phyloP scores from a whole-genome alignment of 129 eudicot species.

The Sambucus nigra region DNA sequence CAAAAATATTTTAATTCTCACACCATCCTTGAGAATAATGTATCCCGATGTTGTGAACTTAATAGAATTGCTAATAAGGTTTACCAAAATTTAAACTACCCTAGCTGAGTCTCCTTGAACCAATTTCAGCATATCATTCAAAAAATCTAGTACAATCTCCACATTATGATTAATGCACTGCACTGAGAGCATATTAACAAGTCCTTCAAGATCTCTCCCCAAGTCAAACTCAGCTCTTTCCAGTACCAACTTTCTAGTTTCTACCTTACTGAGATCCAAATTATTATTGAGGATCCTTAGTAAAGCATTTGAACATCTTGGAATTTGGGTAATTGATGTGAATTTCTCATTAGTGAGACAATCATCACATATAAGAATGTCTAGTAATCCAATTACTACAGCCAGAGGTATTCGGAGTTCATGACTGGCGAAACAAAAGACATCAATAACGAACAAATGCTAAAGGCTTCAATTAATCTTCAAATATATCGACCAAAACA shows the following conservation, averaged over 20 bases:
- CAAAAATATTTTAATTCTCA: conserved; percentile 30
- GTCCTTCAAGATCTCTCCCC: conserved; percentile 96
- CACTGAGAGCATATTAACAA: conserved; percentile 88
- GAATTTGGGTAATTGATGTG: conserved; percentile 74
- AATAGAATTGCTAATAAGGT: conserved; percentile 91
- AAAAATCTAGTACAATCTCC: conserved; percentile 82
- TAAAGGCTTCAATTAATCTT: no score
- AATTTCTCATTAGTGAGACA: conserved; percentile 68
- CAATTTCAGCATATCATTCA: conserved; percentile 82
- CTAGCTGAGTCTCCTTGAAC: conserved; percentile 88
- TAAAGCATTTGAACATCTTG: conserved; percentile 88
- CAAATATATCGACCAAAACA: no score
- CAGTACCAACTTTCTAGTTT: conserved; percentile 84
- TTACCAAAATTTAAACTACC: conserved; percentile 86
- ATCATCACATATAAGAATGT: conserved; percentile 85
- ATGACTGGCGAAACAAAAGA: no score
- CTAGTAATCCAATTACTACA: conserved; percentile 95
- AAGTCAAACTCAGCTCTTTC: conserved; percentile 80
- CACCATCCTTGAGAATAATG: conserved; percentile 88
- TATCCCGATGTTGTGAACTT: conserved; percentile 91
- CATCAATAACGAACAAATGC: no score
- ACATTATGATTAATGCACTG: conserved; percentile 87
- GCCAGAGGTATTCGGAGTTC: conserved; percentile 98
- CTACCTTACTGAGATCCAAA: conserved; percentile 98
- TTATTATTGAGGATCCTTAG: conserved; percentile 93